phyloP scores from a whole-genome alignment of 805 yeast genomes.

The Vanderwaltozyma verrucispora region DNA sequence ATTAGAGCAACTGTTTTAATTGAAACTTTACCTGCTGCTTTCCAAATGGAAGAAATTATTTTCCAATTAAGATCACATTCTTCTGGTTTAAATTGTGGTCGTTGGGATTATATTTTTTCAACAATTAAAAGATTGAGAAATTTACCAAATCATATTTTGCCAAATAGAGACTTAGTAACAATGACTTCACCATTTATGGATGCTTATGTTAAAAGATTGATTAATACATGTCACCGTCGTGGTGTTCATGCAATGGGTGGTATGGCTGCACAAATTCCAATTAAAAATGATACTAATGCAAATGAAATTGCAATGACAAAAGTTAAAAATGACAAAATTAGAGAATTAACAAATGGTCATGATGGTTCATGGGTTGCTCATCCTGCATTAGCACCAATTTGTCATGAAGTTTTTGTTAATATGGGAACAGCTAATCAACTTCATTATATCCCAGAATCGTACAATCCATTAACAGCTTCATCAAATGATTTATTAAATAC shows the following conservation, averaged over 20 bases:
- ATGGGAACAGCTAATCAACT: conserved; percentile 82
- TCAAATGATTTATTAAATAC: conserved; percentile 56
- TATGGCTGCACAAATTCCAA: conserved; percentile 83
- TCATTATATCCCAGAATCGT: conserved; percentile 32
- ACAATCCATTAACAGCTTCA: conserved; percentile 27
- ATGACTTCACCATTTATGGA: conserved; percentile 79
- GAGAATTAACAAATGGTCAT: conserved; percentile 72
- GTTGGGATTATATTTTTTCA: conserved; percentile 83
- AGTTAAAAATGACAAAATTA: conserved; percentile 62
- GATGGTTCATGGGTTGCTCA: conserved; percentile 90
- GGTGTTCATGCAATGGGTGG: conserved; percentile 86
- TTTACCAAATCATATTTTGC: conserved; percentile 54
- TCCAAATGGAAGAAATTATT: conserved; percentile 78
- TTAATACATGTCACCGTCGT: conserved; percentile 64
- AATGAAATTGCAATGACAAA: conserved; percentile 61
- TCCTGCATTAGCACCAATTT: conserved; percentile 69
- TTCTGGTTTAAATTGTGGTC: conserved; percentile 76
- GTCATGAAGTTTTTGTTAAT: conserved; percentile 60
- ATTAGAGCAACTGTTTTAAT: conserved; percentile 73
- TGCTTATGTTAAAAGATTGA: conserved; percentile 62
- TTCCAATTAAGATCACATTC: conserved; percentile 69
- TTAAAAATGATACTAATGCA: conserved; percentile 55
- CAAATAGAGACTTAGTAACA: conserved; percentile 71
- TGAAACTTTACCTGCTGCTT: conserved; percentile 78
- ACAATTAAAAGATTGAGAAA: conserved; percentile 68